phyloP scores from a whole-genome alignment of 2,329 filamentous ascomycete species.

The Metarhizium sp. region DNA sequence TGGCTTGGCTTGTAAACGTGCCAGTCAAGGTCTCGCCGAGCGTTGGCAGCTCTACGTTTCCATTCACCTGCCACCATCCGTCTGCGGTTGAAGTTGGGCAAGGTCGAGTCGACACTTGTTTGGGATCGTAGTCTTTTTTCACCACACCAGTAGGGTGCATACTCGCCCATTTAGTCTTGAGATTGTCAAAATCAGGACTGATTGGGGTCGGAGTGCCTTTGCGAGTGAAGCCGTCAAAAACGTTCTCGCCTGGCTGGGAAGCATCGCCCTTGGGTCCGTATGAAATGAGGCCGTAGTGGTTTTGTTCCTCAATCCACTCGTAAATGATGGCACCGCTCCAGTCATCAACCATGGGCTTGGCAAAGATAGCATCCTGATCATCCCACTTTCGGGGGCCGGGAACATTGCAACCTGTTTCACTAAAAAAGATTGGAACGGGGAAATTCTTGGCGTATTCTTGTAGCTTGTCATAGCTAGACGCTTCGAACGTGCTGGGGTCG shows the following conservation, averaged over 20 bases:
- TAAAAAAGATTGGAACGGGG: slow-evolving; percentile 82
- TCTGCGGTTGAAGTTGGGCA: slow-evolving; percentile 62
- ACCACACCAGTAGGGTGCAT: slow-evolving; percentile 60
- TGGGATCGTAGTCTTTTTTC: slow-evolving; percentile 54
- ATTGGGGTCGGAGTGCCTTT: slow-evolving; percentile 66
- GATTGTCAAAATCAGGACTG: slow-evolving; percentile 67
- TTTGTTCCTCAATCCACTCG: slow-evolving; percentile 81
- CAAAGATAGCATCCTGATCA: slow-evolving; percentile 71
- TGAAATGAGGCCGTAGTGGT: slow-evolving; percentile 71
- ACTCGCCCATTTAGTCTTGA: slow-evolving; percentile 67
- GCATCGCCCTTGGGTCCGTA: slow-evolving; percentile 55
- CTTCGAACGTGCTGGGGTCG: slow-evolving; percentile 46
- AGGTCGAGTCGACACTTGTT: slow-evolving; percentile 48
- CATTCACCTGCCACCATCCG: slow-evolving; percentile 74
- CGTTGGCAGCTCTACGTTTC: slow-evolving; percentile 59
- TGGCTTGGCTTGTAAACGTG: slow-evolving; percentile 11
- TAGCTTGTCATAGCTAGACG: slow-evolving; percentile 61
- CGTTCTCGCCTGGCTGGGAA: slow-evolving; percentile 40
- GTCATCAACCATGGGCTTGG: slow-evolving; percentile 57
- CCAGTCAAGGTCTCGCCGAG: slow-evolving; percentile 45
- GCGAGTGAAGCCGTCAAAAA: slow-evolving; percentile 58
- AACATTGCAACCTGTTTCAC: slow-evolving; percentile 76
- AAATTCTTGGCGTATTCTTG: slow-evolving; percentile 59
- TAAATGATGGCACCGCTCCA: slow-evolving; percentile 77
- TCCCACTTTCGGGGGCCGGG: slow-evolving; percentile 52